Base-by-base conservation (phyloP, 1,284 basidiomycete genomes). In the Sporisorium sorghi region DNA sequence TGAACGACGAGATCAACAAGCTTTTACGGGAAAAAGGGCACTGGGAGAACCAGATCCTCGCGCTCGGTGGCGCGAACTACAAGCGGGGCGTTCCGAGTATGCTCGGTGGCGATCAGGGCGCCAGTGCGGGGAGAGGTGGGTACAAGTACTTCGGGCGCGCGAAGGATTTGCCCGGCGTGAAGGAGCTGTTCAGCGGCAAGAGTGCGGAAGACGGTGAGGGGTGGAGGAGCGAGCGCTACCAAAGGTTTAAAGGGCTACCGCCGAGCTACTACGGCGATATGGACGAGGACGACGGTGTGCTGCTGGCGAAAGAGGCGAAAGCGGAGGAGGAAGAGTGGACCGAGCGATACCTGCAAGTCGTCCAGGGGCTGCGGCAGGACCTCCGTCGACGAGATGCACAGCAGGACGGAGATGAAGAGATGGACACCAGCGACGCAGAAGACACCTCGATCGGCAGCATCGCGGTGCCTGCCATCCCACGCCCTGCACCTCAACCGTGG, bases 91-190 rank as follows among this genome's bases (percentile, higher is more conserved):
- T 86, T 30, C 90, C 92, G 6, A 90, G 91, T 51, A 96, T 97
- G 92, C 92, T 97, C 82, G 94, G 95, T 17, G 92, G 92, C 82
- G 68, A 69, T 26, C 94, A 97, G 85, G 93, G 97, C 0, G 94
- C 94, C 0, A 94, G 94, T 0, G 96, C 93, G n/a, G 48, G 62
- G 2, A 49, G n/a, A 5, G 92, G 97, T 76, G 96, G 95, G 58
- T 99, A 98, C 89, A 98, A 98, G 93, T 98, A 98, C 86, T 99
- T 99, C 86, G 97, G 96, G 53, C 90, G 96, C 30, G 94, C 96
- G 5, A 96, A 94, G 82, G 97, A 98, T 57, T 87, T 99, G 5
- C 97, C 96, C 0, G 96, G 97, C 49, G 94, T 98, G 5, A 91
- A 91, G 70, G 96, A 99, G 86, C 88, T 99, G 33, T 97, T 99